These are phyloP conservation scores for Angophora floribunda DNA, from an alignment of 345 rosid species.

Conservation along the genomic window DNA sequence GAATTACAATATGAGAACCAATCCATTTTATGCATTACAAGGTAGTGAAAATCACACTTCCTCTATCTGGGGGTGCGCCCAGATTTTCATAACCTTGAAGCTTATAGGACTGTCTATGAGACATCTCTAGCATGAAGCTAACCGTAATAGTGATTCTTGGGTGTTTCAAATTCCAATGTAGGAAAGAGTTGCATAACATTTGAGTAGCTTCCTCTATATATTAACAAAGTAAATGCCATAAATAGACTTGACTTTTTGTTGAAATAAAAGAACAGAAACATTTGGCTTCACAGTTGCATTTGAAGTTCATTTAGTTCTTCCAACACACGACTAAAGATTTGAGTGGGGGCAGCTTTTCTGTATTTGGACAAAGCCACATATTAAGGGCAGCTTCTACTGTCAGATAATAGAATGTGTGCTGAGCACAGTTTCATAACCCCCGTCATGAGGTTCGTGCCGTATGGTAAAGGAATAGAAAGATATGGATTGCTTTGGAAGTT, in stretches of 20 bases:
- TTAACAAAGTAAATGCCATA: background rate
- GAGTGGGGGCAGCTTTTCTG: background rate
- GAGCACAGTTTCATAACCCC: background rate
- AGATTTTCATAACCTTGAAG: background rate
- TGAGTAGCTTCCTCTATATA: background rate
- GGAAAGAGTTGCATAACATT: background rate
- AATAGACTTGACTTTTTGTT: background rate
- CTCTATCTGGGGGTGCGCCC: background rate
- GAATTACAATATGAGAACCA: background rate
- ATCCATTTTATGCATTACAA: background rate
- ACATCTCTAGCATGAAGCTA: background rate
- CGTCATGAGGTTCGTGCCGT: background rate
- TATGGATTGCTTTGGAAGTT: background rate
- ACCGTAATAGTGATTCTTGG: background rate
- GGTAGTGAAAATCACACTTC: background rate
- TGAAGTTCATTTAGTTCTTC: background rate
- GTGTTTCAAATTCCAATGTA: background rate
- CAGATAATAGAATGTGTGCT: background rate
- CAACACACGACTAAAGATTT: background rate
- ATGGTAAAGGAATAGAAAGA: background rate
- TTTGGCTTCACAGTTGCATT: background rate
- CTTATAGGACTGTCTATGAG: background rate
- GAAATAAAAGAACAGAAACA: background rate
- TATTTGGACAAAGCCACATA: background rate
- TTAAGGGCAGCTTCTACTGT: background rate